Percentiles rank a stretch among this genome's conserved stretches.
These are phyloP conservation scores for Scheffersomyces illinoinensis DNA, from an alignment of 1,139 yeast species.

Conservation along the genomic window DNA sequence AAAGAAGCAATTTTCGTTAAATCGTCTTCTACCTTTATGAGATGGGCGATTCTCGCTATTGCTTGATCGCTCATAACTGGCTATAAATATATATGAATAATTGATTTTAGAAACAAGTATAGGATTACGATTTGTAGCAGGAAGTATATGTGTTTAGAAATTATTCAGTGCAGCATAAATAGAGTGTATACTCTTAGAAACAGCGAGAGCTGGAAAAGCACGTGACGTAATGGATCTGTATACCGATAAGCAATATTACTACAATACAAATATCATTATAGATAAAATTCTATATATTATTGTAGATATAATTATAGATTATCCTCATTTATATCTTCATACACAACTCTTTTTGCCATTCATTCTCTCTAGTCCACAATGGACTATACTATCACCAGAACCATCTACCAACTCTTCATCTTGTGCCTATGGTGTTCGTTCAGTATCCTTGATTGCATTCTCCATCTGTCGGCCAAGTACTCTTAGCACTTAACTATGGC, in stretches of 20 bases:
- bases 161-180: background rate
- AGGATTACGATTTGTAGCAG: background rate
- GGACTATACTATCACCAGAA: background rate
- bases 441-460: background rate
- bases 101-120: background rate
- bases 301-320: background rate
- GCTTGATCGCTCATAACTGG: conserved; percentile 43
- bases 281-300: background rate
- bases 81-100: background rate
- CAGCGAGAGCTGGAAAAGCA: background rate
- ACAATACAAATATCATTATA: background rate
- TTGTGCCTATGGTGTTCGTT: background rate
- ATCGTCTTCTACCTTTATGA: conserved; percentile 55
- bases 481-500: conserved; percentile 5
- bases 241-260: background rate
- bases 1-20: conserved; percentile 55
- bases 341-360: background rate
- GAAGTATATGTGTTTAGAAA: background rate
- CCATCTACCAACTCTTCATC: background rate
- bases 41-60: conserved; percentile 42
- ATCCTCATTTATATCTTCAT: background rate
- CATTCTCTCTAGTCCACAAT: background rate
- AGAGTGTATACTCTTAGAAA: background rate
- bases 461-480: background rate
- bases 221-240: background rate